phyloP scores from a whole-genome alignment of 768 basidiomycete genomes.

The Russula abietina region DNA sequence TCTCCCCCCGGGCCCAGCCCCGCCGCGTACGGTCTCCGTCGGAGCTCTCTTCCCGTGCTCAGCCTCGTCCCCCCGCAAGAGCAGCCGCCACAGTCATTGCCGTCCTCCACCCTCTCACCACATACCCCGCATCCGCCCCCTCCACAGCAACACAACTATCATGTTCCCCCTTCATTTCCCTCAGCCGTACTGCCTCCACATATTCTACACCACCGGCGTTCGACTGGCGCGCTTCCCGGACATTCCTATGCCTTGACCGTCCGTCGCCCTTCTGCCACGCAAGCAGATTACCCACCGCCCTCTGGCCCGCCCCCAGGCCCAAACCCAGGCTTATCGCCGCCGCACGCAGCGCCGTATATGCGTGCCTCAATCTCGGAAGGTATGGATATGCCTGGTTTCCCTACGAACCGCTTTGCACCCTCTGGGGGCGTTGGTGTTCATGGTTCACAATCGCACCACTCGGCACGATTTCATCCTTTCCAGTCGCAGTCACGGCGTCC shows the following conservation, averaged over 20 bases:
- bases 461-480: slow-evolving; percentile 17
- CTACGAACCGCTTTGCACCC: slow-evolving; percentile 2
- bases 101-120: not conserved
- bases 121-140: not conserved
- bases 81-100: not conserved
- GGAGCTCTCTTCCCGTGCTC: slow-evolving; percentile 20
- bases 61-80: slow-evolving; percentile 20
- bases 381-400: slow-evolving; percentile 17
- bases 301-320: slow-evolving; percentile 17
- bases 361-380: slow-evolving; percentile 21
- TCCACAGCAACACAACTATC: slow-evolving; percentile 1
- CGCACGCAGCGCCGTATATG: slow-evolving; percentile 13
- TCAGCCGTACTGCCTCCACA: slow-evolving; percentile 13
- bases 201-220: slow-evolving; percentile 20
- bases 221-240: slow-evolving; percentile 15
- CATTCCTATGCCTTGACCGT: slow-evolving; percentile 15
- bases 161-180: slow-evolving; percentile 10
- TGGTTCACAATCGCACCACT: not conserved
- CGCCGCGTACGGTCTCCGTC: slow-evolving; percentile 16
- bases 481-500: slow-evolving; percentile 16
- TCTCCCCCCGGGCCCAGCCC: slow-evolving; percentile 10
- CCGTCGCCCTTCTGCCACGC: slow-evolving; percentile 4
- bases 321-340: slow-evolving; percentile 11
- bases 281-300: slow-evolving; percentile 11
- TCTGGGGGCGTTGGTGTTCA: slow-evolving; percentile 2